These are phyloP conservation scores for Zelopaecilomyces penicillatus DNA, from an alignment of 2,329 filamentous ascomycete species.

Conservation along the genomic window DNA sequence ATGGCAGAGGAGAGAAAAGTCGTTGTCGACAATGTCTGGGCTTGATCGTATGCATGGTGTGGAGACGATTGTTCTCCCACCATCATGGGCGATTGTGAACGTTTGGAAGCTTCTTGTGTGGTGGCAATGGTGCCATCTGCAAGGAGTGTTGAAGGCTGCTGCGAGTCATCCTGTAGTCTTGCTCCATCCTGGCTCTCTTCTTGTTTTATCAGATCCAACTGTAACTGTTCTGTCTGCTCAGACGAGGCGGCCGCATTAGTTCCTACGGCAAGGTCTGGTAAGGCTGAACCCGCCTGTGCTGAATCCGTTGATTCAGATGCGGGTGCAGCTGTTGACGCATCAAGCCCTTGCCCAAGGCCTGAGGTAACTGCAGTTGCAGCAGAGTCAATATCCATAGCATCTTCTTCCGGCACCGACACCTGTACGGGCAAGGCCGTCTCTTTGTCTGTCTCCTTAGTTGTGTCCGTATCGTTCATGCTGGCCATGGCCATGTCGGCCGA, in stretches of 20 bases:
- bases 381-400: constrained; percentile 11
- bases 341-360: no score
- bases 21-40: constrained; percentile 55
- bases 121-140: neutral
- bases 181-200: no score
- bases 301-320: no score
- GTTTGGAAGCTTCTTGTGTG: constrained; percentile 11
- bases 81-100: constrained; percentile 15
- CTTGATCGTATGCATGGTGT: constrained; percentile 40
- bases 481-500: constrained; percentile 36
- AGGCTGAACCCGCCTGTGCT: no score
- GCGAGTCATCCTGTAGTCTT: no score
- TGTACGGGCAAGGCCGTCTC: constrained; percentile 12
- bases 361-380: neutral
- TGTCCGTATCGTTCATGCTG: constrained; percentile 22
- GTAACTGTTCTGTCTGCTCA: no score
- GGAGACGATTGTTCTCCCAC: constrained; percentile 29
- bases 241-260: no score
- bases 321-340: neutral
- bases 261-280: no score
- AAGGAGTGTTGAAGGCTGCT: neutral
- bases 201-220: no score
- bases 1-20: constrained; percentile 85
- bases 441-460: constrained; percentile 15
- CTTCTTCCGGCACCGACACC: neutral